Percentiles rank a stretch among this genome's conserved stretches.
Conservation (phyloP, 2,329 filamentous ascomycete species). For the Aspergillus sp. region DNA sequence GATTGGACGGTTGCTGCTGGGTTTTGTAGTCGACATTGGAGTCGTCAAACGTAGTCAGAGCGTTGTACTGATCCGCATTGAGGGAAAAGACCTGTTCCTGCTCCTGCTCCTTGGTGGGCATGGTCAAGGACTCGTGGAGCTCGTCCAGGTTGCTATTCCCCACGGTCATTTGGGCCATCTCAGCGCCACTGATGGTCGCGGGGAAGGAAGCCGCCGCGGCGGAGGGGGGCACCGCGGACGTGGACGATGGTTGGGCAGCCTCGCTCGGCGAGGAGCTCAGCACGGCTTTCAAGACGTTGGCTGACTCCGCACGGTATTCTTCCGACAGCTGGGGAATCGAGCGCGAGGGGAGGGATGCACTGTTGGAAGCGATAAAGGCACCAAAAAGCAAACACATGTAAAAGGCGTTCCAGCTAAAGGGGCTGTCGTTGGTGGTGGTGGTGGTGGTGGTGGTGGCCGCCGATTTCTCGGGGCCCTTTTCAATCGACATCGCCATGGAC, state of each 20-base stretch:
- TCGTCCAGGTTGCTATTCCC: constrained; percentile 48
- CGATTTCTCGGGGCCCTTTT: constrained; percentile 30
- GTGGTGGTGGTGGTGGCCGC: constrained; percentile 32
- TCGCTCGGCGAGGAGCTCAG: constrained; percentile 39
- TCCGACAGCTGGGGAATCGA: constrained; percentile 45
- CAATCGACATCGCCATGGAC: constrained; percentile 27
- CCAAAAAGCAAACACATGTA: constrained; percentile 96
- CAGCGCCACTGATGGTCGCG: constrained; percentile 29
- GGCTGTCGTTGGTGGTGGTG: constrained; percentile 54
- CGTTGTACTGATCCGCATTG: constrained; percentile 80
- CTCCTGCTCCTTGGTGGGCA: constrained; percentile 74
- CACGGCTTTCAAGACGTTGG: constrained; percentile 41
- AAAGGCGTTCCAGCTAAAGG: constrained; percentile 57
- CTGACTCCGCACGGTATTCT: constrained; percentile 41
- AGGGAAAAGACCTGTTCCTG: constrained; percentile 82
- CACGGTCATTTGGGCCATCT: constrained; percentile 34
- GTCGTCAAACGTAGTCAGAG: constrained; percentile 63
- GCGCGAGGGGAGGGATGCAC: constrained; percentile 51
- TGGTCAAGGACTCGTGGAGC: constrained; percentile 60
- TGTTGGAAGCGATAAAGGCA: constrained; percentile 88
- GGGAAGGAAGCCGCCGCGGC: constrained; percentile 16
- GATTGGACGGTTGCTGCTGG: constrained; percentile 31
- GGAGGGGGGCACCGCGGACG: constrained; percentile 19
- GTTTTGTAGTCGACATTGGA: constrained; percentile 29
- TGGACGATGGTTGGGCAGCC: constrained; percentile 26